Percentiles rank a stretch among this genome's conserved stretches.
Conservation (phyloP, 2,329 filamentous ascomycete species). For the Neofusicoccum kwambonambiense region DNA sequence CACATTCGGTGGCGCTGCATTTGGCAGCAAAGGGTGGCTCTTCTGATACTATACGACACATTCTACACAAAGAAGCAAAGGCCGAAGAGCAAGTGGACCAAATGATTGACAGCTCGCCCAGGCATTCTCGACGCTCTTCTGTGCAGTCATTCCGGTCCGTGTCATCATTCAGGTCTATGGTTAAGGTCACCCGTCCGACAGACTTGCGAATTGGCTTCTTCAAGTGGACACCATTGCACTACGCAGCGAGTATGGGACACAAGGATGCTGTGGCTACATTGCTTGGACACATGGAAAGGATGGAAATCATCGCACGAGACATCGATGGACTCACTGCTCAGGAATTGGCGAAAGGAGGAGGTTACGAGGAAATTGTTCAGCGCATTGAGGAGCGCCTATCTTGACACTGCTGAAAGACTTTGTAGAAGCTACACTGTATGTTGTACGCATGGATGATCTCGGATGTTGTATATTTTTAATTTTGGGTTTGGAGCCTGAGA, state of each 20-base stretch:
- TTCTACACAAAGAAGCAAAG: neutral
- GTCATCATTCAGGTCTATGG: neutral
- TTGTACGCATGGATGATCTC: too few relatives aligned
- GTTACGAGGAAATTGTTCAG: neutral
- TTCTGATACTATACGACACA: neutral
- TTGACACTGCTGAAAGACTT: neutral
- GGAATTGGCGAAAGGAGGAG: neutral
- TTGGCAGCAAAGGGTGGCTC: constrained; percentile 1
- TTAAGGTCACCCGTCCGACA: neutral
- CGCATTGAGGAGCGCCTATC: neutral
- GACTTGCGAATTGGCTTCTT: neutral
- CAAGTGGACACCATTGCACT: constrained; percentile 1
- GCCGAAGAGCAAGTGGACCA: neutral
- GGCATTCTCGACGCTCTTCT: neutral
- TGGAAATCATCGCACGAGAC: constrained; percentile 4
- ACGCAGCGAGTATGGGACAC: neutral
- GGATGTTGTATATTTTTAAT: too few relatives aligned
- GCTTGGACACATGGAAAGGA: neutral
- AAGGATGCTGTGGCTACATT: neutral
- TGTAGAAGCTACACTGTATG: too few relatives aligned
- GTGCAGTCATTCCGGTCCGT: neutral
- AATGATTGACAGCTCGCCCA: neutral
- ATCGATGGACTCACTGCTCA: neutral
- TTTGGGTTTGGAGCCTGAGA: too few relatives aligned
- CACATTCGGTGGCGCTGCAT: neutral